These are phyloP conservation scores for Leavenworthia alabamica DNA, from an alignment of 345 rosid species.

Conservation along the genomic window DNA sequence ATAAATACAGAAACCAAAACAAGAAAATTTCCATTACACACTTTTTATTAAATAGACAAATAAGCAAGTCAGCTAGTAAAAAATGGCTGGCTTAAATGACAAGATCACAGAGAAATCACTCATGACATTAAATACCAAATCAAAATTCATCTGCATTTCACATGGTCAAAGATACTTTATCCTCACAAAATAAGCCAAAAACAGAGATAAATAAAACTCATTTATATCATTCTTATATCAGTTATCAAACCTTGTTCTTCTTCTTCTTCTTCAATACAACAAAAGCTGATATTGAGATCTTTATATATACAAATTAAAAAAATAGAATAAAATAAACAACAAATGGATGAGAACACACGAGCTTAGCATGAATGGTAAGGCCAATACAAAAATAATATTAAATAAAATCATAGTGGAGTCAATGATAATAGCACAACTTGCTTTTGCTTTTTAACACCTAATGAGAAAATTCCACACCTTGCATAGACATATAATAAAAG, in stretches of 20 bases:
- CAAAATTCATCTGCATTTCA: slow-evolving; percentile 16
- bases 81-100: slow-evolving; percentile 3
- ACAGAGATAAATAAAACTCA: no score
- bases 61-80: slow-evolving; percentile 19
- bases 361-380: slow-evolving; percentile 27
- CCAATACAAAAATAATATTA: background rate
- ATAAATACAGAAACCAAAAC: background rate
- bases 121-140: background rate
- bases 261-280: background rate
- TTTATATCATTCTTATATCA: no score
- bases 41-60: background rate
- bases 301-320: slow-evolving; percentile 10
- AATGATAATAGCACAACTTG: slow-evolving; percentile 28
- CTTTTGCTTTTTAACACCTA: slow-evolving; percentile 16
- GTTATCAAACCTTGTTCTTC: slow-evolving; percentile 2
- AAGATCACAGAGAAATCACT: slow-evolving; percentile 12
- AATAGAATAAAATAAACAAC: slow-evolving; percentile 15
- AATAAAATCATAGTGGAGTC: slow-evolving; percentile 22
- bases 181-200: background rate
- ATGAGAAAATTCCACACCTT: slow-evolving; percentile 31
- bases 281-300: slow-evolving; percentile 16
- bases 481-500: slow-evolving; percentile 17
- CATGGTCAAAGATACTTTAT: background rate
- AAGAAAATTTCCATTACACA: slow-evolving; percentile 13
- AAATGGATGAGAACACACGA: slow-evolving; percentile 31